A percentile compares a stretch with the other conserved stretches of the same genome.
Conservation (phyloP, 176 grass and related monocot genomes). For the Alopecurus myosuroides region DNA sequence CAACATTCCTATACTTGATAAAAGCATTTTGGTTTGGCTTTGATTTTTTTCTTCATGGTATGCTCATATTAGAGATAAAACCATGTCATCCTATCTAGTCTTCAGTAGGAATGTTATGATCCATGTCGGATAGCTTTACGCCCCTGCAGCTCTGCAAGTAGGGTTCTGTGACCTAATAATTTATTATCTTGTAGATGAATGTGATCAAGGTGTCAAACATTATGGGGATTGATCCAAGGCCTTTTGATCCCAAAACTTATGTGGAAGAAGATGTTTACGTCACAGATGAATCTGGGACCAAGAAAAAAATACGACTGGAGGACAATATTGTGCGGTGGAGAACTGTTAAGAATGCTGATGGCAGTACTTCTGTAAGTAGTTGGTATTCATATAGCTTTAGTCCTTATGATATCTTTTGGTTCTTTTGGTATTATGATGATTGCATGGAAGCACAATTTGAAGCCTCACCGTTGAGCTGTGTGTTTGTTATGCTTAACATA, state of each 20-base stretch:
- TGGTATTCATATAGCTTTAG: background rate
- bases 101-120: background rate
- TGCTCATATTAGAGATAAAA: background rate
- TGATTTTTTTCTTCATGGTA: background rate
- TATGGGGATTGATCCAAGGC: slow-evolving; percentile 88
- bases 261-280: slow-evolving; percentile 89
- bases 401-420: no score
- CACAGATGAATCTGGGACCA: slow-evolving; percentile 81
- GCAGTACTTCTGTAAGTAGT: slow-evolving; percentile 74
- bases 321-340: slow-evolving; percentile 98
- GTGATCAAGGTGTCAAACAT: slow-evolving; percentile 98
- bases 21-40: background rate
- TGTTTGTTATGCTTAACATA: slow-evolving; percentile 3
- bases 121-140: background rate
- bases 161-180: slow-evolving; percentile 15
- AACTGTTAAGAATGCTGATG: slow-evolving; percentile 71
- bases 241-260: slow-evolving; percentile 90
- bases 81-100: background rate
- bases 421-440: no score
- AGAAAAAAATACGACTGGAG: slow-evolving; percentile 86
- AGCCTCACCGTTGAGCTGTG: background rate
- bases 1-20: background rate
- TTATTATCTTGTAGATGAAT: slow-evolving; percentile 76
- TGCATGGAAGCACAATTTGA: background rate
- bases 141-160: background rate